Conservation (phyloP, 1,139 yeast species). For the Groenewaldozyma auringiensis region DNA sequence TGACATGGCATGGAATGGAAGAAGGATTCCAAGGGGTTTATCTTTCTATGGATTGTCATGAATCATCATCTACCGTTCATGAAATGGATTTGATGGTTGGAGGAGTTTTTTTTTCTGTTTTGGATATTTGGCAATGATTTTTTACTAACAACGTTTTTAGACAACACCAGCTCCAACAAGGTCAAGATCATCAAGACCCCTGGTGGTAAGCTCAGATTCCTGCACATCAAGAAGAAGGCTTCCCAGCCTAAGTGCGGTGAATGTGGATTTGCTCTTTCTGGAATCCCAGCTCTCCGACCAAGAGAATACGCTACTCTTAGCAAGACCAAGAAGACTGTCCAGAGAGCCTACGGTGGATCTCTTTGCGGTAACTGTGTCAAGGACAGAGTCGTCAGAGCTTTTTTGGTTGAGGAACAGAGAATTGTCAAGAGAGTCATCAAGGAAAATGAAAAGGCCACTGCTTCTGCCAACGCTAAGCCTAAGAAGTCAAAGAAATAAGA, state of each 20-base stretch:
- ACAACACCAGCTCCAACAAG: conserved; percentile 99
- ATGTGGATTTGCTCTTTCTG: conserved; percentile 88
- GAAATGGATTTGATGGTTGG: conserved; percentile 1
- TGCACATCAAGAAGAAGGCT: conserved; percentile 92
- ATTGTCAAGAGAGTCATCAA: conserved; percentile 97
- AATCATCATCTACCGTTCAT: background rate
- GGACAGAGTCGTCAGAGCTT: conserved; percentile 98
- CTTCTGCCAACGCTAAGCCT: conserved; percentile 10
- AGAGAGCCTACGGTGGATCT: conserved; percentile 99
- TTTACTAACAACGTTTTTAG: conserved; percentile 12
- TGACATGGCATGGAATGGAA: too few species aligned
- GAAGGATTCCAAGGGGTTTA: too few species aligned
- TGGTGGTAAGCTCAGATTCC: conserved; percentile 97
- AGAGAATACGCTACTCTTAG: conserved; percentile 93
- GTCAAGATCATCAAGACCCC: conserved; percentile 99
- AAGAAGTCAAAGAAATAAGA: conserved; percentile 3
- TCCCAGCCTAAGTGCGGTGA: conserved; percentile 99
- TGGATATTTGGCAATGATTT: background rate
- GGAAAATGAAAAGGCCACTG: conserved; percentile 44
- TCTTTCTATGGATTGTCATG: too few species aligned
- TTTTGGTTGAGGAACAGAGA: conserved; percentile 99
- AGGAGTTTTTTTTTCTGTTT: background rate
- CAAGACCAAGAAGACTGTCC: conserved; percentile 95
- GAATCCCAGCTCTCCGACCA: conserved; percentile 90
- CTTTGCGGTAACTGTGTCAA: conserved; percentile 98